phyloP scores from a whole-genome alignment of 169 alveolate genomes.

The Besnoitia besnoiti region DNA sequence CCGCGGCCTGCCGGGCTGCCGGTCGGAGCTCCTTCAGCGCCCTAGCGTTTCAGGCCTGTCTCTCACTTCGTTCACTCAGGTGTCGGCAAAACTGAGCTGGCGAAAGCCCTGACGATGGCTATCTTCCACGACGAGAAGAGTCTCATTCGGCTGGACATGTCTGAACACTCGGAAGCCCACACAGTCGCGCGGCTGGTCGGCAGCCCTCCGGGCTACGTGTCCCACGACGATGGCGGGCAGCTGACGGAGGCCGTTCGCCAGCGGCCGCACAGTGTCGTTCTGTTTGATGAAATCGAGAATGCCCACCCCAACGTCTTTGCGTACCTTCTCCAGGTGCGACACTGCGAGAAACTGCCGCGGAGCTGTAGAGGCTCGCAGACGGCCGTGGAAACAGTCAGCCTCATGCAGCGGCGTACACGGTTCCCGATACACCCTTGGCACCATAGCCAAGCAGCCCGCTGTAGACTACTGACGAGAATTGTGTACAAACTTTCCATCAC shows the following conservation, averaged over 20 bases:
- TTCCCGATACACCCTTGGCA: too few species aligned
- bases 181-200: constrained; percentile 89
- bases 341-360: not conserved
- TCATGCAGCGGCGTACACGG: too few species aligned
- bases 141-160: constrained; percentile 89
- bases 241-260: constrained; percentile 91
- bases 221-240: constrained; percentile 90
- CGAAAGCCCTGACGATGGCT: constrained; percentile 87
- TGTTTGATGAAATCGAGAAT: constrained; percentile 87
- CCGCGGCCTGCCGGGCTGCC: too few species aligned
- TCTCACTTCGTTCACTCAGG: constrained; percentile 86
- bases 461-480: too few species aligned
- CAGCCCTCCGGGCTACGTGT: constrained; percentile 93
- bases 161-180: constrained; percentile 90
- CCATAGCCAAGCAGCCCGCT: too few species aligned
- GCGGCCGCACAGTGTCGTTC: constrained; percentile 87
- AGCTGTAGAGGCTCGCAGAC: not conserved
- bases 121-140: constrained; percentile 76
- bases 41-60: not conserved
- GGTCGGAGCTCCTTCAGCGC: too few species aligned
- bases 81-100: constrained; percentile 88
- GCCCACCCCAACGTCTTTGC: constrained; percentile 71
- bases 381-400: too few species aligned
- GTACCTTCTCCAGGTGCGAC: constrained; percentile 39
- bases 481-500: too few species aligned